These are phyloP conservation scores for Viola pubescens DNA, from an alignment of 441 rosid species.

Conservation along the genomic window DNA sequence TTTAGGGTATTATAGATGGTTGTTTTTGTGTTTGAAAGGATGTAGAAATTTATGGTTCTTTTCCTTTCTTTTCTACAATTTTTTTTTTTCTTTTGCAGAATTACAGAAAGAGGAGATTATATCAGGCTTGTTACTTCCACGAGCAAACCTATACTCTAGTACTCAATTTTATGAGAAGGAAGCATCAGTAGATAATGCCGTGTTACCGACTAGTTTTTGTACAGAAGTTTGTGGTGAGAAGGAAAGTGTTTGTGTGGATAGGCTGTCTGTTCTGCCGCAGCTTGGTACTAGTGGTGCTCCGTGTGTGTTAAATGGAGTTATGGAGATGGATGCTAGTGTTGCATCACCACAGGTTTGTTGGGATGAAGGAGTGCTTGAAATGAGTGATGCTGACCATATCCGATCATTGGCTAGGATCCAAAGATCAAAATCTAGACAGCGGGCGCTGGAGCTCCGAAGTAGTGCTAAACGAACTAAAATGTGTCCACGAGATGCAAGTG, in stretches of 20 bases:
- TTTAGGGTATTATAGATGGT: no score
- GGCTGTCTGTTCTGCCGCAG: slow-evolving; percentile 28
- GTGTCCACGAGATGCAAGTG: slow-evolving; percentile 22
- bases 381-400: slow-evolving; percentile 33
- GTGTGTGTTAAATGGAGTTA: slow-evolving; percentile 20
- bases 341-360: slow-evolving; percentile 46
- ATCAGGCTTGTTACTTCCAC: slow-evolving; percentile 42
- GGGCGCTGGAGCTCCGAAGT: slow-evolving; percentile 62
- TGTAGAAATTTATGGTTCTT: not conserved
- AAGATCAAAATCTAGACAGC: slow-evolving; percentile 86
- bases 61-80: not conserved
- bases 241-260: slow-evolving; percentile 27
- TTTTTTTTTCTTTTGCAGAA: slow-evolving; percentile 30
- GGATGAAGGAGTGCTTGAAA: slow-evolving; percentile 36
- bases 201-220: slow-evolving; percentile 23
- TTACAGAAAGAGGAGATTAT: slow-evolving; percentile 62
- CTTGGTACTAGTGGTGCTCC: slow-evolving; percentile 20
- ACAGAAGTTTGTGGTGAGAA: slow-evolving; percentile 21
- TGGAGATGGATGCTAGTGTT: slow-evolving; percentile 32
- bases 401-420: slow-evolving; percentile 60
- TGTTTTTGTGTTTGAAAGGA: no score
- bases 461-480: slow-evolving; percentile 47
- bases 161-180: slow-evolving; percentile 29
- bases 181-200: slow-evolving; percentile 22
- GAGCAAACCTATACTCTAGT: slow-evolving; percentile 34